Percentiles rank a stretch among this genome's conserved stretches.
phyloP scores from a whole-genome alignment of 176 grass and related monocot genomes.

The Triticum aestivum region IWGSC_CS_RefSeq_v2.1 NC_057800.1:8938109-8938608 shows the following conservation, averaged over 20 bases:
- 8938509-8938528: neutral
- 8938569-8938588: neutral
- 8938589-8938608: neutral
- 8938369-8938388: neutral
- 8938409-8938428: conserved; percentile 11
- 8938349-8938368: neutral
- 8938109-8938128: neutral
- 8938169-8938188: neutral
- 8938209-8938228: neutral
- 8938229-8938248: neutral
- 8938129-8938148: neutral
- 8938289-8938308: neutral
- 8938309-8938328: neutral
- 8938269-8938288: neutral
- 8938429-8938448: conserved; percentile 15
- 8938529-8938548: neutral
- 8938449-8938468: neutral
- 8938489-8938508: conserved; percentile 10
- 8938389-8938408: conserved; percentile 1
- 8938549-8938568: neutral
- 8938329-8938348: conserved; percentile 2
- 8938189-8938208: neutral
- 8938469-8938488: neutral
- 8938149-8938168: neutral
- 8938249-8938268: neutral